Evolutionary conservation across 345 rosid genomes (phyloP).

Genomic region (Rhodamnia argentea): DNA sequence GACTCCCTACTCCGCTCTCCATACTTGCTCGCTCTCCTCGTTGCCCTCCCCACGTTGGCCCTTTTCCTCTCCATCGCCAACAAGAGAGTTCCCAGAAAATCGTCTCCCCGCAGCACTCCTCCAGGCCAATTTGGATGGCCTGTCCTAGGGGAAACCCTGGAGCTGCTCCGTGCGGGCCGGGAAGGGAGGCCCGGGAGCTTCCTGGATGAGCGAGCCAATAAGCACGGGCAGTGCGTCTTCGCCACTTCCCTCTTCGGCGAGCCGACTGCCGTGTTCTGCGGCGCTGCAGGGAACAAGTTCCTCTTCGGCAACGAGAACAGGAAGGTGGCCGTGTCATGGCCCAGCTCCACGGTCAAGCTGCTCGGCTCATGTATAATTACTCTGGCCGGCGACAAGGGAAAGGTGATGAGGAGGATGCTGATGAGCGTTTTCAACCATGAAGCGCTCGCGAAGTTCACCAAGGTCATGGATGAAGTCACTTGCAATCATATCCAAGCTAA

Average conservation of each 20-base stretch:
- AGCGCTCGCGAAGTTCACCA: background rate
- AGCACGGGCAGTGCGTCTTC: background rate
- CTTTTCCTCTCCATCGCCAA: background rate
- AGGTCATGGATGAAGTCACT: constrained; percentile 1
- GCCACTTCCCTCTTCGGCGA: background rate
- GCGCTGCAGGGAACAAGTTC: background rate
- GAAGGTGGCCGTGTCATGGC: background rate
- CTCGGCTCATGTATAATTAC: background rate
- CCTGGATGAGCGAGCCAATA: background rate
- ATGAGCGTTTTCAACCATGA: background rate
- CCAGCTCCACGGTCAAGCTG: background rate
- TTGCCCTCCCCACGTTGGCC: background rate
- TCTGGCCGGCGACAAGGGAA: background rate
- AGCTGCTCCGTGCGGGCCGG: background rate
- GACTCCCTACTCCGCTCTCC: background rate
- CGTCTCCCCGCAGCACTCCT: background rate
- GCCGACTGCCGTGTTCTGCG: background rate
- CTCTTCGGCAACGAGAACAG: background rate
- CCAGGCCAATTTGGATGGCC: background rate
- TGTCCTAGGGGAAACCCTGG: background rate
- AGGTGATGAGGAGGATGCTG: background rate
- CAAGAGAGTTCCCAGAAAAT: background rate
- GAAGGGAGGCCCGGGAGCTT: background rate
- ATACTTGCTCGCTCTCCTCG: background rate
- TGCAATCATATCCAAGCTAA: background rate